A percentile compares a stretch with the other conserved stretches of the same genome.
Conservation (phyloP, 2,329 filamentous ascomycete genomes). For the Epicoccum sorghinum region DNA sequence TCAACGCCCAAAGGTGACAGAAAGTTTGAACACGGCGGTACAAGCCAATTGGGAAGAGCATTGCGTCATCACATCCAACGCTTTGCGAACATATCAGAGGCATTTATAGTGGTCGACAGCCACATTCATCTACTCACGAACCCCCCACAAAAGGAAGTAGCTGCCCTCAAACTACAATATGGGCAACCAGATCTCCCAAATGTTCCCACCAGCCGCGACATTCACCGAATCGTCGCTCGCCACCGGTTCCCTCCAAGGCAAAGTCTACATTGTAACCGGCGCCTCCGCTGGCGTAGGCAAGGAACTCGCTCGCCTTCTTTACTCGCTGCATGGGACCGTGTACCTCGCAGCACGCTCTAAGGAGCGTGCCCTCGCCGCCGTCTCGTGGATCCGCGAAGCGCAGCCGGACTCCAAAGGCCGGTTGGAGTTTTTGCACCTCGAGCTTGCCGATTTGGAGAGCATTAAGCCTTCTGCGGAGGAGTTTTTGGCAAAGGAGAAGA, state of each 20-base stretch:
- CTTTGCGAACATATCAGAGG: too few species aligned
- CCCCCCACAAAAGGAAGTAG: too few species aligned
- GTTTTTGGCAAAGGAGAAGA: constrained; percentile 48
- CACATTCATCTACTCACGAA: neutral
- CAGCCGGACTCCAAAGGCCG: constrained; percentile 29
- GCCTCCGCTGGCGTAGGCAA: constrained; percentile 58
- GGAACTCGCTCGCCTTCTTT: constrained; percentile 61
- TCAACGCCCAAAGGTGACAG: too few species aligned
- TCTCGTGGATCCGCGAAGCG: constrained; percentile 49
- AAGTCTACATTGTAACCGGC: constrained; percentile 61
- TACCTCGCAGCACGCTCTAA: constrained; percentile 60
- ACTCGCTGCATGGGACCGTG: constrained; percentile 60
- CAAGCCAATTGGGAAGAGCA: neutral
- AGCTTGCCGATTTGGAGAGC: constrained; percentile 52
- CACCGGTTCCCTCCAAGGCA: constrained; percentile 43
- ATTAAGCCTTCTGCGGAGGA: constrained; percentile 44
- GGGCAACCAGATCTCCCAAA: constrained; percentile 25
- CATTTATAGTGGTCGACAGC: too few species aligned
- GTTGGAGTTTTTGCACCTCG: constrained; percentile 38
- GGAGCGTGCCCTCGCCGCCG: constrained; percentile 48
- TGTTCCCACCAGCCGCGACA: constrained; percentile 22
- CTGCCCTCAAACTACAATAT: constrained; percentile 4
- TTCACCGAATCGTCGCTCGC: constrained; percentile 44
- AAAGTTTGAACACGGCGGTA: too few species aligned
- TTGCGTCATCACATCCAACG: neutral